phyloP scores from a whole-genome alignment of 2,329 filamentous ascomycete species.

The Aspergillus melleus region DNA sequence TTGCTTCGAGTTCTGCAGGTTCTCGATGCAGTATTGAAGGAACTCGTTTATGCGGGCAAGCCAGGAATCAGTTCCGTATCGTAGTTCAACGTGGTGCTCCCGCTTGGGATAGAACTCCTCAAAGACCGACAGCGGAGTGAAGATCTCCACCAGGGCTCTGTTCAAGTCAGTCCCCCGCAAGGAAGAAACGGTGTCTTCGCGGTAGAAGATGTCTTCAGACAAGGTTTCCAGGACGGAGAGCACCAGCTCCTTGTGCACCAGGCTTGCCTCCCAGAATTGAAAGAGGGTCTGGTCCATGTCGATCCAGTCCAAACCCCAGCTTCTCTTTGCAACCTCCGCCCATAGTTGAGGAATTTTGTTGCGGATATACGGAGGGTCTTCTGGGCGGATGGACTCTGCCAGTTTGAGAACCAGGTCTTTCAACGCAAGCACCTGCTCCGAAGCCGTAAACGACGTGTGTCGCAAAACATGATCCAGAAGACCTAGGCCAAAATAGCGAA shows the following conservation, averaged over 20 bases:
- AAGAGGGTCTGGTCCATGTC: slow-evolving; percentile 87
- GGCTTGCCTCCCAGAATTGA: slow-evolving; percentile 68
- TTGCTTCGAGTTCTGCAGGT: slow-evolving; percentile 65
- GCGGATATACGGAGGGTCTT: slow-evolving; percentile 78
- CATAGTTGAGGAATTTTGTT: slow-evolving; percentile 95
- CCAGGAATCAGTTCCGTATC: slow-evolving; percentile 84
- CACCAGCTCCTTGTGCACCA: slow-evolving; percentile 79
- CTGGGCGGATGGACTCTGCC: slow-evolving; percentile 66
- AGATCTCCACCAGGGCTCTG: slow-evolving; percentile 88
- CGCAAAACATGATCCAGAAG: slow-evolving; percentile 87
- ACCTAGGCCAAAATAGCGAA: slow-evolving; percentile 91
- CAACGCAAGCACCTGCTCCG: slow-evolving; percentile 67
- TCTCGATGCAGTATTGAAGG: slow-evolving; percentile 69
- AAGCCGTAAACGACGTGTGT: slow-evolving; percentile 73
- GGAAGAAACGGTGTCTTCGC: slow-evolving; percentile 82
- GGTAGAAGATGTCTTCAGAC: slow-evolving; percentile 90
- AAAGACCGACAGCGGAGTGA: slow-evolving; percentile 76
- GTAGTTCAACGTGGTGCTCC: slow-evolving; percentile 67
- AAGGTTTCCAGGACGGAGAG: slow-evolving; percentile 85
- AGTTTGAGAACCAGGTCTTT: slow-evolving; percentile 77
- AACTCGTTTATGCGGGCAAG: slow-evolving; percentile 73
- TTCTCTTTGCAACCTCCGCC: slow-evolving; percentile 91
- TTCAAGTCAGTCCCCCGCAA: slow-evolving; percentile 81
- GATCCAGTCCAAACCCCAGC: slow-evolving; percentile 90
- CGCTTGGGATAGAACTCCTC: slow-evolving; percentile 73